Conservation (phyloP, 176 grass and related monocot species). For the Phyllostachys edulis region DNA sequence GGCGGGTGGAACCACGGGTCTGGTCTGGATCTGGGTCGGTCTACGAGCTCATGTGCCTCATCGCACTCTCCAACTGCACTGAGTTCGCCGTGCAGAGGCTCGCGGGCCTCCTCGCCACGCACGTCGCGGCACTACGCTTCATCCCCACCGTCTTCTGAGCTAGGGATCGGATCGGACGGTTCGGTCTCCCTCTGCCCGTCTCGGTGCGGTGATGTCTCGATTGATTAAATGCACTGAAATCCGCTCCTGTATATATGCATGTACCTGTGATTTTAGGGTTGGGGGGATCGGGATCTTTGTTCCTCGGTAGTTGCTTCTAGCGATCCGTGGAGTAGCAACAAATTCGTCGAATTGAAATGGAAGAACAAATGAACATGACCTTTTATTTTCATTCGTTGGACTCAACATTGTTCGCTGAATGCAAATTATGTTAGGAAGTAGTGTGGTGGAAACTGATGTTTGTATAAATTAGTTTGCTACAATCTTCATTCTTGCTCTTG, state of each 20-base stretch:
- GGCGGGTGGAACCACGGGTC: background rate
- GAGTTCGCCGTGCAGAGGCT: constrained; percentile 51
- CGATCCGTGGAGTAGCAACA: background rate
- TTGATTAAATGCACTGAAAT: background rate
- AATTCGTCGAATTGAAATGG: constrained; percentile 45
- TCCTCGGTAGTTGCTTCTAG: background rate
- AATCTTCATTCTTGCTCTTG: background rate
- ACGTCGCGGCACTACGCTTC: constrained; percentile 33
- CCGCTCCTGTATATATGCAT: constrained; percentile 31
- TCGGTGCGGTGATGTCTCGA: background rate
- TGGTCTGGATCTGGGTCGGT: constrained; percentile 31
- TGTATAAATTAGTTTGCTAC: background rate
- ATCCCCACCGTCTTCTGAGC: constrained; percentile 42
- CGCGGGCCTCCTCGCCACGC: constrained; percentile 28
- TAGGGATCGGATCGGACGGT: background rate
- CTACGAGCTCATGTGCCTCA: constrained; percentile 56
- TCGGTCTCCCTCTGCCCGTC: background rate
- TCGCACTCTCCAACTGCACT: constrained; percentile 60
- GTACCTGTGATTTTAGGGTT: background rate
- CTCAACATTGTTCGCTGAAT: constrained; percentile 7
- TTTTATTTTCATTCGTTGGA: background rate
- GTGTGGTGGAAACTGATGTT: background rate
- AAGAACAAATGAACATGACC: background rate
- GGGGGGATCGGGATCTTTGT: background rate
- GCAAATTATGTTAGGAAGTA: constrained; percentile 7